These are phyloP conservation scores for Hyaloperonospora brassicae DNA, from an alignment of 352 stramenopile genomes.

Conservation along the genomic window DNA sequence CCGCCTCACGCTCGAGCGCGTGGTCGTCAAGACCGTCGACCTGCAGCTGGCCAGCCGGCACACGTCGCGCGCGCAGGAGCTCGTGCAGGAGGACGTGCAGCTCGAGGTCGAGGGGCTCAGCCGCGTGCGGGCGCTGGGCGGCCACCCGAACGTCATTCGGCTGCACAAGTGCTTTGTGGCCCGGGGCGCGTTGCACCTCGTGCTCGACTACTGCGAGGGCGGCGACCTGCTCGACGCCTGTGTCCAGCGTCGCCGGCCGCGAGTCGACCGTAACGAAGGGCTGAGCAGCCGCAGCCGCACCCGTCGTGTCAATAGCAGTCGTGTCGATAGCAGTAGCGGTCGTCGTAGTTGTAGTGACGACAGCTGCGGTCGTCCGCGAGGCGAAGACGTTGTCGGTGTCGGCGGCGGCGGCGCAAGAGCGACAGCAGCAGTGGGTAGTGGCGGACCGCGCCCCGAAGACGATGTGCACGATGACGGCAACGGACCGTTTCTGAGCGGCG, in stretches of 20 bases:
- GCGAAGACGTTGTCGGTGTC: slow-evolving; percentile 8
- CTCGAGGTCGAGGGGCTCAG: slow-evolving; percentile 62
- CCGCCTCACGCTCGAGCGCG: slow-evolving; percentile 39
- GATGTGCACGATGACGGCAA: neutral
- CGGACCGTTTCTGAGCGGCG: slow-evolving; percentile 15
- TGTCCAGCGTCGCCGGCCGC: slow-evolving; percentile 14
- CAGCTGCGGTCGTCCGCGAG: slow-evolving; percentile 2
- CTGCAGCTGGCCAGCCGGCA: slow-evolving; percentile 46
- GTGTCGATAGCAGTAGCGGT: slow-evolving; percentile 4
- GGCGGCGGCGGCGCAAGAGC: neutral
- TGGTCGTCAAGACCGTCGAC: slow-evolving; percentile 70
- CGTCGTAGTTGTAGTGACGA: too few relatives aligned
- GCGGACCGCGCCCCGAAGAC: slow-evolving; percentile 6
- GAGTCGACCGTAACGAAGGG: neutral
- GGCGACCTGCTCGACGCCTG: slow-evolving; percentile 66
- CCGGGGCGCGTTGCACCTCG: slow-evolving; percentile 48
- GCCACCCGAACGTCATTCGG: slow-evolving; percentile 65
- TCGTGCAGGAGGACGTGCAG: slow-evolving; percentile 61
- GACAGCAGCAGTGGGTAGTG: neutral
- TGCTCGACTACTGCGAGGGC: slow-evolving; percentile 72
- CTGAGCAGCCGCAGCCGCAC: too few relatives aligned
- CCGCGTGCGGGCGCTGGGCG: slow-evolving; percentile 39
- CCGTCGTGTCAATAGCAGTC: neutral
- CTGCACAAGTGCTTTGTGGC: slow-evolving; percentile 63
- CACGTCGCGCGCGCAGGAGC: slow-evolving; percentile 38